Base-by-base conservation (phyloP, 768 basidiomycete species). In the Rhodotorula diobovata region DNA sequence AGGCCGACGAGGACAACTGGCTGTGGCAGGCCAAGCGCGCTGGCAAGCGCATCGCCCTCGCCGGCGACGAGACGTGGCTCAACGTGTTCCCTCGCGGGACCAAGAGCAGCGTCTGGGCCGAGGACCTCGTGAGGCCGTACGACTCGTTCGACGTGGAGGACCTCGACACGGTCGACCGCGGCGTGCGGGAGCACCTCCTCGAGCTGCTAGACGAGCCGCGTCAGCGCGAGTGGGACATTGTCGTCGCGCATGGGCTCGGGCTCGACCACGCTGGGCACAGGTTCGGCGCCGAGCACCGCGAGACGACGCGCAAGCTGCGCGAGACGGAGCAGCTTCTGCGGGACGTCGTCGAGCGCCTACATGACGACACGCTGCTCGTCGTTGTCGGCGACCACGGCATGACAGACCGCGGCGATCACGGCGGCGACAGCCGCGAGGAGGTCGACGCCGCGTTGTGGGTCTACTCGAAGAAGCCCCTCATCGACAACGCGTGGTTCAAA, bases 121-220 rank as follows among this genome's bases (percentile, higher is more conserved):
- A 82, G 23, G 87, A 90, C 77, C 87, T 90, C 83, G 84, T 89
- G 1, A 89, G 87, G 78, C 89, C 94, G 0, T 98, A 87, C 79
- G 94, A 96, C 80, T 96, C 93, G 0, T 98, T 99, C 84, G 93
- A 98, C 80, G 96, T 99, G 69, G 96, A 98, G 80, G 96, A 98
- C 79, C 84, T 99, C 7, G 93, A 99, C 77, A 89, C 91, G 0
- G 96, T 98, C 58, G 96, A 99, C 77, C 84, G 89, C 62, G 95
- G 95, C 15, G 93, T 98, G 66, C 88, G 90, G 48, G 77, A 82
- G 20, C 88, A 97, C 76, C 83, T 98, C 10, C 87, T 94, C 74
- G 91, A 92, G 0, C 84, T 93, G 32, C 84, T 98, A 10, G 50
- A 55, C 81, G 85, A 50, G 68, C 77, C 28, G 80, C 82, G 1